phyloP scores from a whole-genome alignment of 2,329 filamentous ascomycete species.

The Colletotrichum spaethianum region DNA sequence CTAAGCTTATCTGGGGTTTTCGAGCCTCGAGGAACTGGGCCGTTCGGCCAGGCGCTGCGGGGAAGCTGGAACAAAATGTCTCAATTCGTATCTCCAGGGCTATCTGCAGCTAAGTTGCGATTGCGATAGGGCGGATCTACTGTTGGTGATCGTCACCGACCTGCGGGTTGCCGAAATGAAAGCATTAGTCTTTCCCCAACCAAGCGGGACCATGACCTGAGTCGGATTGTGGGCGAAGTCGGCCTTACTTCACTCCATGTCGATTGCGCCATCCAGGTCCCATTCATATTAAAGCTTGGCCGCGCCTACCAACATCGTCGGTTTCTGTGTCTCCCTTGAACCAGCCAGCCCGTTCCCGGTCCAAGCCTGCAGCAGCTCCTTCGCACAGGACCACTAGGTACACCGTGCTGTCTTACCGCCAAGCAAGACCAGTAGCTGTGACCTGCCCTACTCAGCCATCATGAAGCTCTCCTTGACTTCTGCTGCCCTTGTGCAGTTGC shows the following conservation, averaged over 20 bases:
- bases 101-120: background rate
- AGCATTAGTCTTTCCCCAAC: background rate
- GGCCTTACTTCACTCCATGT: background rate
- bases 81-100: background rate
- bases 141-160: conserved; percentile 8
- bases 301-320: background rate
- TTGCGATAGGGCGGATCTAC: background rate
- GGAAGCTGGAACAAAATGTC: background rate
- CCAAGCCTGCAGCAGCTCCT: background rate
- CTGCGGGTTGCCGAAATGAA: conserved; percentile 21
- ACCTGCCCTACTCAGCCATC: background rate
- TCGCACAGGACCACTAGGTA: background rate
- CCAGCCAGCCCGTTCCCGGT: background rate
- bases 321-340: background rate
- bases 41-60: background rate
- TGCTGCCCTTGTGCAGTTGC: conserved; percentile 35
- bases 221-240: conserved; percentile 3
- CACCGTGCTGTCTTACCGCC: background rate
- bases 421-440: background rate
- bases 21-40: background rate
- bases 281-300: background rate
- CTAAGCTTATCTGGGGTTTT: background rate
- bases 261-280: conserved; percentile 2
- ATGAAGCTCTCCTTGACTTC: conserved; percentile 38
- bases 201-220: conserved; percentile 6